Evolutionary conservation across 2,329 filamentous ascomycete species (phyloP), one percentile per base, ranked within the genome.

Genomic region (Fusarium chlamydosporum): DNA sequence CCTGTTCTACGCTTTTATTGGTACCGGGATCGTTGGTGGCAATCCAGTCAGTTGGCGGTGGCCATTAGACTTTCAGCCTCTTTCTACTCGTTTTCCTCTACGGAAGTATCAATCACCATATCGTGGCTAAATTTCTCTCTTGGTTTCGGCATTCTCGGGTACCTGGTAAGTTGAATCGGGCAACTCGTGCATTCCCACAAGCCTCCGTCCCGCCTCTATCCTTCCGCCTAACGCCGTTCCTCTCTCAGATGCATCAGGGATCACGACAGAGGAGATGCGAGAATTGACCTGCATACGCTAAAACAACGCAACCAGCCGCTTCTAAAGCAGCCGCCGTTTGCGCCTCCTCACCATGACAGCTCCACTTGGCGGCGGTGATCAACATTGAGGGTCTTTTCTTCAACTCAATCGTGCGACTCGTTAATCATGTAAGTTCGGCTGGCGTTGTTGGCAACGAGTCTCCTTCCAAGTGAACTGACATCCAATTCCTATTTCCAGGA

Each of bases 251-350:
- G 15, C 47, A 47, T 54, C 48, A 48, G 48, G 59, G 55, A 55
- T 65, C 48, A 50, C 37, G 47, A 58, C 52, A 60, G 45, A 46
- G 54, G 41, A 46, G 57, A 62, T 56, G 46, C 47, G 41, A 48
- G 34, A 53, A 46, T 63, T 57, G 63, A 65, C 59, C 43, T 57
- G 64, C 59, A 61, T 59, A 50, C 54, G 64, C 62, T 70, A 67
- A 42, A 57, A 51, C 61, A 42, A 71, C 54, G 62, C 58, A 68
- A 62, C 61, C 64, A 64, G 54, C 58, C 61, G 69, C 55, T 50
- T 72, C 47, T 64, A 70, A 55, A 66, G 29, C 65, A 70, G 63
- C 72, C 70, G 72, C 72, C 70, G 72, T 73, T 74, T 73, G 70
- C 72, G 72, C 72, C 72, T 68, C 56, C 26, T 59, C 34, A 27